Evolutionary conservation across 2,329 filamentous ascomycete genomes (phyloP).

Genomic region (Arachnopeziza araneosa): DNA sequence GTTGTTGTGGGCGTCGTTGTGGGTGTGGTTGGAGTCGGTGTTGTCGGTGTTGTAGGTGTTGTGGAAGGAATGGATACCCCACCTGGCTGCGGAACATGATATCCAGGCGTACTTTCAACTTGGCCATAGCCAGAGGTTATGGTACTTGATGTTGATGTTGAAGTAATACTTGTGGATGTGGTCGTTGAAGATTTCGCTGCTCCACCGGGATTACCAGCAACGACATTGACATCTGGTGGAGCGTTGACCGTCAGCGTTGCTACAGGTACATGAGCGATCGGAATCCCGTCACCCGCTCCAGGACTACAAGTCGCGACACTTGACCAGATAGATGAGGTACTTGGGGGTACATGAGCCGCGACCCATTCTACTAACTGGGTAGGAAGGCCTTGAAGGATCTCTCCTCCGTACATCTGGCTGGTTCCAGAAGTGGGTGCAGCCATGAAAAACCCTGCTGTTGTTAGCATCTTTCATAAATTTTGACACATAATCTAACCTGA

Average conservation of each 20-base stretch:
- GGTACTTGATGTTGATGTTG: too few species aligned
- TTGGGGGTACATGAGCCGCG: slow-evolving; percentile 4
- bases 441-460: too few species aligned
- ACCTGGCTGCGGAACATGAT: background rate
- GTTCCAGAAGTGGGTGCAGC: too few species aligned
- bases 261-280: slow-evolving; percentile 13
- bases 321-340: background rate
- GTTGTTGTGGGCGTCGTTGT: too few species aligned
- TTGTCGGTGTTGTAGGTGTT: too few species aligned
- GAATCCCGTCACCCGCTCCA: slow-evolving; percentile 9
- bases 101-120: too few species aligned
- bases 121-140: too few species aligned
- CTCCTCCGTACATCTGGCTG: background rate
- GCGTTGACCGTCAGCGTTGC: slow-evolving; percentile 3
- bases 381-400: slow-evolving; percentile 4
- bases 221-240: slow-evolving; percentile 1
- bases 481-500: too few species aligned
- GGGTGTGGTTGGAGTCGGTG: too few species aligned
- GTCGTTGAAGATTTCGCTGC: background rate
- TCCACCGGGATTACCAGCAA: slow-evolving; percentile 6
- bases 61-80: background rate
- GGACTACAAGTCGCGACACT: slow-evolving; percentile 6
- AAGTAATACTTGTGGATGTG: background rate
- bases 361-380: slow-evolving; percentile 10
- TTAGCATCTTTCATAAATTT: too few species aligned